Conservation (phyloP, 345 rosid species). For the Jatropha curcas region DNA sequence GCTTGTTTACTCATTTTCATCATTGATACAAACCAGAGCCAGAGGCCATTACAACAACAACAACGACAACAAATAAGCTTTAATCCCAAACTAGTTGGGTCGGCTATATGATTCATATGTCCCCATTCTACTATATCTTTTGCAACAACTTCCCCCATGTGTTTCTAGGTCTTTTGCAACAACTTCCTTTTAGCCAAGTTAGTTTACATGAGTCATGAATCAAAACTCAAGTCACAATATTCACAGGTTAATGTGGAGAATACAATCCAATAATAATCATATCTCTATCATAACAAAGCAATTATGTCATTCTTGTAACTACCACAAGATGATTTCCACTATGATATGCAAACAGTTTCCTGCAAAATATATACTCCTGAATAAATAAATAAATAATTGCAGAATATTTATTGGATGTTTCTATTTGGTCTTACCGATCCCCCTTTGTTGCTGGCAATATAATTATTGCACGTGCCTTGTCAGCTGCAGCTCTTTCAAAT, state of each 20-base stretch:
- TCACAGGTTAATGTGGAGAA: neutral
- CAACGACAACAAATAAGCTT: too few species aligned
- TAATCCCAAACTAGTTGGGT: too few species aligned
- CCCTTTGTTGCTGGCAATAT: constrained; percentile 73
- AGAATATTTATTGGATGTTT: neutral
- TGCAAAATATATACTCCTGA: neutral
- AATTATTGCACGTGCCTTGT: constrained; percentile 82
- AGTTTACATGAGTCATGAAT: too few species aligned
- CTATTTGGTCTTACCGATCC: constrained; percentile 59
- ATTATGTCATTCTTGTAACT: neutral
- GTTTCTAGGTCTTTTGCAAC: too few species aligned
- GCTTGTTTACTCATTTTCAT: too few species aligned
- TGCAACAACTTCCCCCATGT: too few species aligned
- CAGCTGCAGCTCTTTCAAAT: constrained; percentile 88
- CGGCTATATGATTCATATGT: too few species aligned
- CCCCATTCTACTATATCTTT: too few species aligned
- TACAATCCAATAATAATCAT: neutral
- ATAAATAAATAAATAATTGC: neutral
- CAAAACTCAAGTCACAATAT: neutral
- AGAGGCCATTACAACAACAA: too few species aligned
- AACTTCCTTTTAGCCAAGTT: too few species aligned
- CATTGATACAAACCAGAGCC: too few species aligned
- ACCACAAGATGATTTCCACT: constrained; percentile 9
- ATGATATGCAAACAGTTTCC: constrained; percentile 2
- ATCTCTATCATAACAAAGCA: constrained; percentile 2